Percentiles rank a stretch among this genome's conserved stretches.
phyloP scores from a whole-genome alignment of 75 land plant species.

The Chamaecyparis obtusa region DNA sequence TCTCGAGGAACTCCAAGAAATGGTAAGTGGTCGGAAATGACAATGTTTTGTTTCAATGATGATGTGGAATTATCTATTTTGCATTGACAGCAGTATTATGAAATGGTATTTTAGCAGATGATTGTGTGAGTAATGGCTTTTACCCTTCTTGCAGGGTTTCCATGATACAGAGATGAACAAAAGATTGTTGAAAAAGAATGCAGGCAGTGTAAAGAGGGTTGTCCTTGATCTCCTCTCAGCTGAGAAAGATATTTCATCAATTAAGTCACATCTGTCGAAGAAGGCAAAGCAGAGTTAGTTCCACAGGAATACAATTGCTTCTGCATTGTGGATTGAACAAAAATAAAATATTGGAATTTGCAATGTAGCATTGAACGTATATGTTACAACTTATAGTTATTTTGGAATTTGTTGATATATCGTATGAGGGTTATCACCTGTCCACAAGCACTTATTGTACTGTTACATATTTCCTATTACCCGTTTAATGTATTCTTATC shows the following conservation, averaged over 20 bases:
- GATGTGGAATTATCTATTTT: neutral
- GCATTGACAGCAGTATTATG: neutral
- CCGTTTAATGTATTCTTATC: neutral
- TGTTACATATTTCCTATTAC: neutral
- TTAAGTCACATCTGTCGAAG: neutral
- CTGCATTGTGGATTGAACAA: neutral
- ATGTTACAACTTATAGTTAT: neutral
- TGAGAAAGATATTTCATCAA: constrained; percentile 45
- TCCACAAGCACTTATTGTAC: neutral
- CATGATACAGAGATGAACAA: constrained; percentile 65
- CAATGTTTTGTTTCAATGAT: neutral
- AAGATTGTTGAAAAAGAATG: constrained; percentile 70
- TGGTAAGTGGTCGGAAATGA: constrained; percentile 46
- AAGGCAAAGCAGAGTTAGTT: constrained; percentile 14
- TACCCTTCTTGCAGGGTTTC: constrained; percentile 67
- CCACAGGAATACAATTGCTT: neutral
- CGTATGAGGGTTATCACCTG: neutral
- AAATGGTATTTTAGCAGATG: neutral
- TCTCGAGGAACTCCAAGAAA: constrained; percentile 83
- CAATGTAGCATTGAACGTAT: neutral
- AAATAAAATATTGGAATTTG: neutral
- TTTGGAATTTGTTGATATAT: neutral
- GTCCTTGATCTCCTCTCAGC: constrained; percentile 90
- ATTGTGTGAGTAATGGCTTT: neutral
- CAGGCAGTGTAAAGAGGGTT: constrained; percentile 81